Evolutionary conservation across 1,139 yeast genomes (phyloP).

Genomic region (Blastobotrys arbuscula): DNA sequence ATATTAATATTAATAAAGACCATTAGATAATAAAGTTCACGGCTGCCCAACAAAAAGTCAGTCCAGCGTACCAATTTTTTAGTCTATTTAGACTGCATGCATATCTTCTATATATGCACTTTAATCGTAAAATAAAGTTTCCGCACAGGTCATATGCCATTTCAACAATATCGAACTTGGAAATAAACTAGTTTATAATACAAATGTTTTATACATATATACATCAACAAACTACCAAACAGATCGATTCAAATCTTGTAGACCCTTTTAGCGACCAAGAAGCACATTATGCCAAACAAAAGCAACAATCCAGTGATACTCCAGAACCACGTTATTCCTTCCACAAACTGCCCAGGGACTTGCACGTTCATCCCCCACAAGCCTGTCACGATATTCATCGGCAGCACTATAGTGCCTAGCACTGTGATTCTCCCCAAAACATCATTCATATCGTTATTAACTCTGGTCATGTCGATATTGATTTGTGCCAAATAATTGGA

Average conservation of each 20-base stretch:
- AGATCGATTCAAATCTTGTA: slow-evolving; percentile 11
- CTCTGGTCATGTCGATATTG: slow-evolving; percentile 84
- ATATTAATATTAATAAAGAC: neutral
- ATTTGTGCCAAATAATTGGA: slow-evolving; percentile 89
- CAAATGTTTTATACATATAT: too few relatives aligned
- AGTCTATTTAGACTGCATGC: too few relatives aligned
- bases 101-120: too few relatives aligned
- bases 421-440: slow-evolving; percentile 86
- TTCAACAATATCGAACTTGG: too few relatives aligned
- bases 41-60: too few relatives aligned
- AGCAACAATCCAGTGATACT: slow-evolving; percentile 30
- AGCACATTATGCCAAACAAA: slow-evolving; percentile 33
- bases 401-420: slow-evolving; percentile 85
- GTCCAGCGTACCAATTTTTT: too few relatives aligned
- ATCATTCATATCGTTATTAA: slow-evolving; percentile 78
- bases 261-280: slow-evolving; percentile 27
- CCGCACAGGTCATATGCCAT: too few relatives aligned
- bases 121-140: too few relatives aligned
- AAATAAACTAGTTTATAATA: too few relatives aligned
- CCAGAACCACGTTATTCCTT: slow-evolving; percentile 76
- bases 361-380: slow-evolving; percentile 92
- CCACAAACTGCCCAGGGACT: slow-evolving; percentile 62
- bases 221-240: too few relatives aligned
- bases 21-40: too few relatives aligned
- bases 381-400: slow-evolving; percentile 86